Conservation (phyloP, 2,329 filamentous ascomycete species). For the Alternaria brassicicola region DNA sequence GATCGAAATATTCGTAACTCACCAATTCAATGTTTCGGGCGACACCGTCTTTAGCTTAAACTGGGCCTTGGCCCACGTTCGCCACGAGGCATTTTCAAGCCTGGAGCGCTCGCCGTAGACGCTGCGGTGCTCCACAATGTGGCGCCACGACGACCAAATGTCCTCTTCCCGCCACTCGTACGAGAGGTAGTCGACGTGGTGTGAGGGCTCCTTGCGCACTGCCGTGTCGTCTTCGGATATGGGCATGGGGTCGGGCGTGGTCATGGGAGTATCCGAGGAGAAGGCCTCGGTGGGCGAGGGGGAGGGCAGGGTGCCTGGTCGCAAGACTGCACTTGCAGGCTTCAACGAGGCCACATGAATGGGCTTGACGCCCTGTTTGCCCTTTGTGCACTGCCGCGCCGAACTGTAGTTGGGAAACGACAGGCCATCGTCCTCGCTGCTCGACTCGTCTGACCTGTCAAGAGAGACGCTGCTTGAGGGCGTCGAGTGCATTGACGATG, state of each 20-base stretch:
- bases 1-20: constrained; percentile 48
- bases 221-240: constrained; percentile 80
- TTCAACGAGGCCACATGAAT: constrained; percentile 45
- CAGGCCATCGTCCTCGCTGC: constrained; percentile 52
- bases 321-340: constrained; percentile 35
- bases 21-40: constrained; percentile 94
- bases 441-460: constrained; percentile 58
- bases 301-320: constrained; percentile 52
- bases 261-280: constrained; percentile 53
- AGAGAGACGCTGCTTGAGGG: constrained; percentile 68
- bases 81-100: constrained; percentile 95
- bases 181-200: constrained; percentile 94
- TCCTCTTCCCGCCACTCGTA: constrained; percentile 95
- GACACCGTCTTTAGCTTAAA: constrained; percentile 85
- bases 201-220: constrained; percentile 74
- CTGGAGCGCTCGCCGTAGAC: constrained; percentile 81
- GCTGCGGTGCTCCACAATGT: constrained; percentile 79
- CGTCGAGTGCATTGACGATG: constrained; percentile 66
- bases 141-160: constrained; percentile 96
- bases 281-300: constrained; percentile 60
- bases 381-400: constrained; percentile 24
- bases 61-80: constrained; percentile 94
- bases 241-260: constrained; percentile 60
- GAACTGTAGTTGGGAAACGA: constrained; percentile 53
- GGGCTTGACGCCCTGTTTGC: constrained; percentile 14